Evolutionary conservation across 139 green algal species (phyloP).

Genomic region (Mesotaenium endlicherianum): DNA sequence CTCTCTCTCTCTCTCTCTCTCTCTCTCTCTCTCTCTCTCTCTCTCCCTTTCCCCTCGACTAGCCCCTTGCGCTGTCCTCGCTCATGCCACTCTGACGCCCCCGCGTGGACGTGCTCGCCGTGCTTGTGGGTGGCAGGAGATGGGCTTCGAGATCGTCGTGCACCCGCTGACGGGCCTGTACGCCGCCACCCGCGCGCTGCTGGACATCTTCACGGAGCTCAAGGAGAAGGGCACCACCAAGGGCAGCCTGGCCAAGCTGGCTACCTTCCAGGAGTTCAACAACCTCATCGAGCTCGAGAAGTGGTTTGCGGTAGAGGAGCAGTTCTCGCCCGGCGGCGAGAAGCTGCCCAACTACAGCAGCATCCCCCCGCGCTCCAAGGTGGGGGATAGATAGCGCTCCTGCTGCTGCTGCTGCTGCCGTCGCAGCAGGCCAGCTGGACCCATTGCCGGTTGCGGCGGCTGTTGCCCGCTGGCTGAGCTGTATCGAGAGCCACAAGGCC

Average conservation of each 20-base stretch:
- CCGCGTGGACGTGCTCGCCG: too few relatives aligned
- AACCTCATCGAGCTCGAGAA: conserved; percentile 8
- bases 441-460: too few relatives aligned
- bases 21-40: neutral
- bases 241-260: neutral
- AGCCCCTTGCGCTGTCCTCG: too few relatives aligned
- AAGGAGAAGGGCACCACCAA: conserved; percentile 19
- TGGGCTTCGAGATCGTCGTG: conserved; percentile 72
- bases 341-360: too few relatives aligned
- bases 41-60: too few relatives aligned
- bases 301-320: neutral
- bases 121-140: conserved; percentile 50
- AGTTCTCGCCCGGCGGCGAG: neutral
- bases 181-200: conserved; percentile 40
- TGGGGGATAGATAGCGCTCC: too few relatives aligned
- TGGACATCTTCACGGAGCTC: conserved; percentile 24
- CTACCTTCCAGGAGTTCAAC: conserved; percentile 38
- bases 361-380: too few relatives aligned
- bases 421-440: too few relatives aligned
- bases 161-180: conserved; percentile 65
- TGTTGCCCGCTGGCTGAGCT: too few relatives aligned
- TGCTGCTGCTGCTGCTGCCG: too few relatives aligned
- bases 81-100: too few relatives aligned
- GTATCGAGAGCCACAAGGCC: too few relatives aligned
- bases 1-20: neutral